These are phyloP conservation scores for Waltiozyma solani DNA, from an alignment of 1,139 yeast species.

Conservation along the genomic window DNA sequence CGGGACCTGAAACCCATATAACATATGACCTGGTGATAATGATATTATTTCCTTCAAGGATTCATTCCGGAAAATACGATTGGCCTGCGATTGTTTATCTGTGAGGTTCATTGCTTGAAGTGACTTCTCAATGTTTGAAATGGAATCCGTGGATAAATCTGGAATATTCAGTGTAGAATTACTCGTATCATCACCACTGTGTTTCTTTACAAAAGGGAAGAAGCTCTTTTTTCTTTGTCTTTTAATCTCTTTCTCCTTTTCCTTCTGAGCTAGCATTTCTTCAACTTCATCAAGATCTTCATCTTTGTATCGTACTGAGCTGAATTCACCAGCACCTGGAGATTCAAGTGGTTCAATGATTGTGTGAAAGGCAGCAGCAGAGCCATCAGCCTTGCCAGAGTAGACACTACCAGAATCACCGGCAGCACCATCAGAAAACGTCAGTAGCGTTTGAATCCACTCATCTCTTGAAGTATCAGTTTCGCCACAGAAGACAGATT, in stretches of 20 bases:
- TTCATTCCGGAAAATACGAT: slow-evolving; percentile 55
- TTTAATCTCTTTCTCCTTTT: slow-evolving; percentile 28
- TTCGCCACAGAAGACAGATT: slow-evolving; percentile 67
- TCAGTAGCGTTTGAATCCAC: slow-evolving; percentile 60
- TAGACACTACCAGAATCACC: slow-evolving; percentile 1
- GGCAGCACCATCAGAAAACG: slow-evolving; percentile 25
- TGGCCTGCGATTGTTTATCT: slow-evolving; percentile 4
- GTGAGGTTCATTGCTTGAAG: slow-evolving; percentile 21
- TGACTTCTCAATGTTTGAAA: slow-evolving; percentile 20
- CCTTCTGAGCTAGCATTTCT: slow-evolving; percentile 9
- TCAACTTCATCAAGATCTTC: neutral
- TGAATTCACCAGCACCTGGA: neutral
- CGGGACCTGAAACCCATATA: slow-evolving; percentile 47
- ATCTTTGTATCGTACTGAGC: neutral
- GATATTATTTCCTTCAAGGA: slow-evolving; percentile 38
- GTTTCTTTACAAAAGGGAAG: slow-evolving; percentile 43
- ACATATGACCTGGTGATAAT: slow-evolving; percentile 33
- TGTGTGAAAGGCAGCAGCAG: slow-evolving; percentile 5
- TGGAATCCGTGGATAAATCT: neutral
- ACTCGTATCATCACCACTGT: neutral
- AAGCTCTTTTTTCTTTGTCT: slow-evolving; percentile 45
- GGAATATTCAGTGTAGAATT: neutral
- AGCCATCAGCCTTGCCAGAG: neutral
- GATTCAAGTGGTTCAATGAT: neutral
- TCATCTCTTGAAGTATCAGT: slow-evolving; percentile 69